phyloP scores from a whole-genome alignment of 805 yeast species.

The Cyberlindnera xylosilytica region DNA sequence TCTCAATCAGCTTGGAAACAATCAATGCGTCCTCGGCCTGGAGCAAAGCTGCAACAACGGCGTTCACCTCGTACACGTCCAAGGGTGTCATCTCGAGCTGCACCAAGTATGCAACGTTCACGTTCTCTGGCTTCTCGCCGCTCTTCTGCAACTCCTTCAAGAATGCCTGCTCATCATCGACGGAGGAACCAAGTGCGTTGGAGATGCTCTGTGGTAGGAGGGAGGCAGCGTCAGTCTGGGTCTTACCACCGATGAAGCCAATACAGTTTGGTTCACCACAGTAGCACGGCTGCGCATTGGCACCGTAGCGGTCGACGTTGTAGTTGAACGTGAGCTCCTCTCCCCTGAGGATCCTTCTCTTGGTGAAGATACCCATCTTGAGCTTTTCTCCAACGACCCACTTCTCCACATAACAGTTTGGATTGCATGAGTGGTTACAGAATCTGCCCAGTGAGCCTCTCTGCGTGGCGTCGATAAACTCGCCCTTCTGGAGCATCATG shows the following conservation, averaged over 20 bases:
- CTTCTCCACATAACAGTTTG: constrained; percentile 92
- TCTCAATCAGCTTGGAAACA: constrained; percentile 60
- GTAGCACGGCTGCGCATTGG: constrained; percentile 88
- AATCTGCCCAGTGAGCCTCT: constrained; percentile 89
- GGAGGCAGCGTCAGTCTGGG: constrained; percentile 89
- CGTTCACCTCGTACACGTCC: constrained; percentile 58
- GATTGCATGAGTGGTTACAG: constrained; percentile 92
- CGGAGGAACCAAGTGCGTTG: constrained; percentile 79
- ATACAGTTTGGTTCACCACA: constrained; percentile 92
- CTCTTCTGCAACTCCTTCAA: constrained; percentile 52
- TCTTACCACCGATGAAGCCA: constrained; percentile 94
- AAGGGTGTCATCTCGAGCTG: constrained; percentile 53
- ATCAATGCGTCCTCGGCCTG: constrained; percentile 70
- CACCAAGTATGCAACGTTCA: constrained; percentile 64
- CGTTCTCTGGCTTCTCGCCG: constrained; percentile 48
- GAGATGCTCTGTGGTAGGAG: constrained; percentile 78
- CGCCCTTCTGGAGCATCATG: constrained; percentile 92
- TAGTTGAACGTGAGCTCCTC: constrained; percentile 85
- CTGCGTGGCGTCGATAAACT: constrained; percentile 91
- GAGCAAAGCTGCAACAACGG: constrained; percentile 76
- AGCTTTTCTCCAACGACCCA: constrained; percentile 93
- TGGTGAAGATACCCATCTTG: constrained; percentile 93
- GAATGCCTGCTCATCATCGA: constrained; percentile 69
- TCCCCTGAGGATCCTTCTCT: constrained; percentile 63
- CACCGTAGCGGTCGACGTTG: constrained; percentile 95